Conservation (phyloP, 2,329 filamentous ascomycete genomes). For the Botrytis fabae region DNA sequence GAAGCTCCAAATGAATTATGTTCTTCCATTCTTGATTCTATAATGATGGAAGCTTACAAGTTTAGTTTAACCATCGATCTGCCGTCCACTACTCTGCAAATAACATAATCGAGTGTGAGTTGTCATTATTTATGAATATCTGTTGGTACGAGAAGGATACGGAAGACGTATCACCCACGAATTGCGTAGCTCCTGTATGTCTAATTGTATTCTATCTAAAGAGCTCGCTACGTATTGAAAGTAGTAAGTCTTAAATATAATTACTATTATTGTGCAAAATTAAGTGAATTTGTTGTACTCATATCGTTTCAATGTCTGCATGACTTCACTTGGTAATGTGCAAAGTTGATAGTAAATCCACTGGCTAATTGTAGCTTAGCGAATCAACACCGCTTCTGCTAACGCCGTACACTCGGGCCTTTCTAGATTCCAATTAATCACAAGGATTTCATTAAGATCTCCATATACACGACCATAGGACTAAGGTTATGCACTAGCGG, state of each 20-base stretch:
- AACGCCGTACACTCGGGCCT: neutral
- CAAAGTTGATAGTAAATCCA: neutral
- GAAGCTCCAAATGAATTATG: neutral
- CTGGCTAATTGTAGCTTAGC: neutral
- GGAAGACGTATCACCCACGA: too few species aligned
- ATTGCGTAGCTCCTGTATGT: too few species aligned
- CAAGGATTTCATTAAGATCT: neutral
- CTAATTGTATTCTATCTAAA: too few species aligned
- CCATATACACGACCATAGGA: neutral
- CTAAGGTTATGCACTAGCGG: neutral
- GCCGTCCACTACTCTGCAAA: neutral
- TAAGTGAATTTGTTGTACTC: neutral
- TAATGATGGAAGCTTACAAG: accelerated
- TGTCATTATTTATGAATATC: neutral
- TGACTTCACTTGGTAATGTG: neutral
- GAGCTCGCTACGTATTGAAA: too few species aligned
- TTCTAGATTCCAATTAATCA: neutral
- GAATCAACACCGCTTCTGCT: neutral
- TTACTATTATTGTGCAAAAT: neutral
- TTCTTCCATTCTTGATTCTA: neutral
- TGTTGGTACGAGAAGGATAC: too few species aligned
- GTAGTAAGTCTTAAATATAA: too few species aligned
- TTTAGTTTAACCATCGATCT: neutral
- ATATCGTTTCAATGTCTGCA: neutral
- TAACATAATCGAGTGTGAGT: neutral